Evolutionary conservation across 73 alveolate genomes (phyloP).

Genomic region (Uronychia binucleata): DNA sequence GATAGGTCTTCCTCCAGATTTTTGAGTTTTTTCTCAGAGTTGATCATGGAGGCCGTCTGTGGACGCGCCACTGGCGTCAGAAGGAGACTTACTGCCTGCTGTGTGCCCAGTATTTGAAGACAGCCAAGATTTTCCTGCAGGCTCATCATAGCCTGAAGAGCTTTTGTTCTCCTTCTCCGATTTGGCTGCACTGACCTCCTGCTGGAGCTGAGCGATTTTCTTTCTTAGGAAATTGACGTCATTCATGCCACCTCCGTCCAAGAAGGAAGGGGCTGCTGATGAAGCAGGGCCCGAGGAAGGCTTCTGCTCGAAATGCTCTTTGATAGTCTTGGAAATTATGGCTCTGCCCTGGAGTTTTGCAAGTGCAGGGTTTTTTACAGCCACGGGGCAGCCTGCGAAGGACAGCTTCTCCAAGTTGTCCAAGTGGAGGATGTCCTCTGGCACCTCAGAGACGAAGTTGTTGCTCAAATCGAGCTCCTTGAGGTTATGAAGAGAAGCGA

Average conservation of each 20-base stretch:
- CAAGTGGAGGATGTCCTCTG: slow-evolving; percentile 65
- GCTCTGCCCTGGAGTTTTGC: slow-evolving; percentile 41
- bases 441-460: slow-evolving; percentile 68
- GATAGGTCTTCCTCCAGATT: neutral
- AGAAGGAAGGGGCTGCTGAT: slow-evolving; percentile 29
- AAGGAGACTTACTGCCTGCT: neutral
- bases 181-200: slow-evolving; percentile 13
- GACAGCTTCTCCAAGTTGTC: slow-evolving; percentile 61
- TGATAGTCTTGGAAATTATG: slow-evolving; percentile 25
- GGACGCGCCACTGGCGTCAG: slow-evolving; percentile 22
- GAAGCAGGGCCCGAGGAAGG: slow-evolving; percentile 34
- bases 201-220: slow-evolving; percentile 25
- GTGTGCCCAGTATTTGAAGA: neutral
- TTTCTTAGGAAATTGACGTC: slow-evolving; percentile 27
- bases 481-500: slow-evolving; percentile 56
- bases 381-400: slow-evolving; percentile 75
- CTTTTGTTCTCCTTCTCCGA: neutral
- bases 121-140: neutral
- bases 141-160: neutral
- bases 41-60: slow-evolving; percentile 20
- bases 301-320: slow-evolving; percentile 35
- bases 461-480: slow-evolving; percentile 61
- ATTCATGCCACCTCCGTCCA: slow-evolving; percentile 1
- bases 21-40: neutral
- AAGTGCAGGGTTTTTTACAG: slow-evolving; percentile 52